Base-by-base conservation (phyloP, 306 rosid species). In the Pyrus pyrifolia region DNA sequence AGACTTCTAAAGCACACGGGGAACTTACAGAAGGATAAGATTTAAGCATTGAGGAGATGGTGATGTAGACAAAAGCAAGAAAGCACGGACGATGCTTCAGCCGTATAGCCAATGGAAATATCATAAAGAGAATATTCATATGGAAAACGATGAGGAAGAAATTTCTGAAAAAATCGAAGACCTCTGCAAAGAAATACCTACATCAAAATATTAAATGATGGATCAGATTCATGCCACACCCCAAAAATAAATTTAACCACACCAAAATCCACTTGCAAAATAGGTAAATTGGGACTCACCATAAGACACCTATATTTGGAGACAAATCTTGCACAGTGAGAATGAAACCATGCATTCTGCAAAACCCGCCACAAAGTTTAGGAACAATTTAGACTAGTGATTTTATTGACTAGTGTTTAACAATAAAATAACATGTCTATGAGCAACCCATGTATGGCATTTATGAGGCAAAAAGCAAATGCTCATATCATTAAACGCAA, bases 161-260 rank as follows among this genome's bases (percentile, higher is more conserved):
- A 67, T 77, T 83, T 79, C 97, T 85, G 91, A 91, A 91, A 69
- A 94, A 94, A 27, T 94, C 94, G 0, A 94, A 94, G 83, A 90
- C 98, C 91, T 94, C 98, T 2, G 98, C 98, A 72, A 94, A 94
- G 88, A 91, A 92, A 86, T 94, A 94, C 98, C 98, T 94, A 87
- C 68, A 75, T 78, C 64, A 73, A 72, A 85, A 85, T 29, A 57
- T 27, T 57, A 66, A 18, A 62, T 35, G 72, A 23, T 61, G 42
- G 70, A 74, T 72, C 14, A 78, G 55, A 68, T 81, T 81, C 83
- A 76, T 63, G 44, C 31, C 63, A 72, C 27, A 19, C 27, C 76
- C 30, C 38, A 83, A 75, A 70, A 70, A 66, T 59, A 71, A 67
- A 67, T 13, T 65, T 23, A 1, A 55, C 1, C 14, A 21, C 23